Evolutionary conservation across 208 protist genomes (phyloP).

Genomic region (Leishmania braziliensis): DNA sequence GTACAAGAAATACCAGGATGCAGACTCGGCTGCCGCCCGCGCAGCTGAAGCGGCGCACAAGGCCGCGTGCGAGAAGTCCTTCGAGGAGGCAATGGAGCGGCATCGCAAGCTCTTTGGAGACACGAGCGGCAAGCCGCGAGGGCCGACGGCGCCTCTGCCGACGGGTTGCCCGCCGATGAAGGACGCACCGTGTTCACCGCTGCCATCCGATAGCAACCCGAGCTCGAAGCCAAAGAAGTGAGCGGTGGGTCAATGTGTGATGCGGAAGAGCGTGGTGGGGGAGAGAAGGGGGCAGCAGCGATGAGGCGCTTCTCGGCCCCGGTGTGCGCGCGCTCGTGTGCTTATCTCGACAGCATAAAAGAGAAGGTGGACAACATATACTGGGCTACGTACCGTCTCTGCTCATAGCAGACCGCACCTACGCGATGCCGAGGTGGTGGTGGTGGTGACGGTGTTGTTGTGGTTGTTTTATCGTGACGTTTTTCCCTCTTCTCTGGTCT

Average conservation of each 20-base stretch:
- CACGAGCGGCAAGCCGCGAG: constrained; percentile 46
- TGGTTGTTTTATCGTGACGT: too few relatives aligned
- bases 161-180: constrained; percentile 58
- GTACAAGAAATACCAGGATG: constrained; percentile 70
- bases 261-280: neutral
- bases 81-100: constrained; percentile 68
- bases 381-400: too few relatives aligned
- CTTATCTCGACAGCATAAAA: too few relatives aligned
- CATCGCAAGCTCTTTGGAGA: constrained; percentile 66
- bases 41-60: constrained; percentile 41
- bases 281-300: neutral
- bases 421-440: too few relatives aligned
- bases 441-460: too few relatives aligned
- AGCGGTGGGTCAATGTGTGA: neutral
- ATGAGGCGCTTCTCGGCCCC: neutral
- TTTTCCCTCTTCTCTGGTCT: neutral
- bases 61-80: constrained; percentile 50
- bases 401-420: too few relatives aligned
- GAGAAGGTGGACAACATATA: too few relatives aligned
- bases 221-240: neutral
- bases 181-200: neutral
- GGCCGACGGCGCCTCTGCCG: constrained; percentile 45
- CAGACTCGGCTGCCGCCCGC: constrained; percentile 47
- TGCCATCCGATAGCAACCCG: neutral
- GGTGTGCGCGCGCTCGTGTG: neutral